Base-by-base conservation (phyloP, 495 filamentous ascomycete species). In the Halenospora varia region DNA sequence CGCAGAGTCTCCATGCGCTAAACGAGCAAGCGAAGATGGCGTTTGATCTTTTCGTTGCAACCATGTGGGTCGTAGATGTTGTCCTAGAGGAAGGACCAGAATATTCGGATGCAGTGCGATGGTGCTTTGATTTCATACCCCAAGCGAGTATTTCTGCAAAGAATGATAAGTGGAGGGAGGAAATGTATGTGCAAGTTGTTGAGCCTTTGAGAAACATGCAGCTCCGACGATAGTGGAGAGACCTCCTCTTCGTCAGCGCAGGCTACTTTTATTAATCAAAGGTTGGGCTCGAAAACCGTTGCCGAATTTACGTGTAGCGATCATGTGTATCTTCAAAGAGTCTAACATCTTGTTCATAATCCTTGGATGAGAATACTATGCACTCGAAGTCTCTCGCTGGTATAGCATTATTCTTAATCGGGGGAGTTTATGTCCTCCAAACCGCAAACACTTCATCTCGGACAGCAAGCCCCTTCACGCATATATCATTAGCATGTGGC, bases 1-100 rank as follows among this genome's bases (percentile, higher is more conserved):
- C n/a, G n/a, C n/a, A n/a, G n/a, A 57, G 50, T 8, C 49, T 66
- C 10, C 8, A 17, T 10, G 22, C 52, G 22, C 10, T 35, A 23
- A 57, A 63, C 19, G 61, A 41, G 3, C 40, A 55, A 25, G 42
- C 55, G 13, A 52, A 41, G 11, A 54, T 53, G 13, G 15, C 60
- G 10, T 35, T 65, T 2, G 62, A 70, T 54, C 51, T 55, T 25
- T 53, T 54, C 10, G 64, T 58, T 10, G 68, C 68, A 13, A 49
- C 56, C n/a, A 40, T 65, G 25, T 69, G 66, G 68, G 42, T 50
- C 19, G 55, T 48, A 45, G 42, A 35, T 18, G 68, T 60, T 2
- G 41, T 56, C 10, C 61, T 63, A 19, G 68, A 70, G 54, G 64
- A 62, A 0, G 68, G 68, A 17, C 68, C 62, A 10, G 68, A 69